phyloP scores from a whole-genome alignment of 176 grass and related monocot genomes.

The Typha latifolia region DNA sequence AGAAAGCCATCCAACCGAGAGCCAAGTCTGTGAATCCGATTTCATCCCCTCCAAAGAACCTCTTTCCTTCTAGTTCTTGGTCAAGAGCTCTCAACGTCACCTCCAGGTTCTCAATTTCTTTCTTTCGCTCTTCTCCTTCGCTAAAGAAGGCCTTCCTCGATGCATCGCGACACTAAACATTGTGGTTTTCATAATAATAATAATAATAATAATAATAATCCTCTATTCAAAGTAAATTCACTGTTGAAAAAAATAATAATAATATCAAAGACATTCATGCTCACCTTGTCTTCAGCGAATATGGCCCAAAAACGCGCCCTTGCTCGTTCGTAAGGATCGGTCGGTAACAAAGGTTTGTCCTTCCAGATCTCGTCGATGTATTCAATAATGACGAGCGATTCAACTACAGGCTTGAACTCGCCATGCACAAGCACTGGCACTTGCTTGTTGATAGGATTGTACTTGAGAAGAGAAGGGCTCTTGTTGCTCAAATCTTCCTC shows the following conservation, averaged over 20 bases:
- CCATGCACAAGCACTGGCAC: slow-evolving; percentile 9
- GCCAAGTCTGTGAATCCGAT: slow-evolving; percentile 35
- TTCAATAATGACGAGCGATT: slow-evolving; percentile 9
- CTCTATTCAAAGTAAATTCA: no score
- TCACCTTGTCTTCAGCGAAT: not conserved
- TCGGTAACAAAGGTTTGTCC: not conserved
- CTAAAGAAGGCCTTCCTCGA: slow-evolving; percentile 18
- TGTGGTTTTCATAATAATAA: not conserved
- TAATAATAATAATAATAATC: no score
- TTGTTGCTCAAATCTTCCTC: slow-evolving; percentile 12
- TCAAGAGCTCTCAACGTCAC: slow-evolving; percentile 22
- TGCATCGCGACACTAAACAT: slow-evolving; percentile 28
- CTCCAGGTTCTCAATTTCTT: slow-evolving; percentile 18
- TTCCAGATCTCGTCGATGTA: slow-evolving; percentile 13
- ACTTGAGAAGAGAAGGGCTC: not conserved
- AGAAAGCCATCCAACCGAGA: slow-evolving; percentile 7
- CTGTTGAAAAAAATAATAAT: no score
- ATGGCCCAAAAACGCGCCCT: slow-evolving; percentile 10
- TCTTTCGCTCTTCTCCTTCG: slow-evolving; percentile 25
- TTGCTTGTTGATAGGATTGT: slow-evolving; percentile 8
- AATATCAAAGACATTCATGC: not conserved
- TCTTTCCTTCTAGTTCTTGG: slow-evolving; percentile 26
- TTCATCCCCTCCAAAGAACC: slow-evolving; percentile 41
- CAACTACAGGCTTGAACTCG: not conserved
- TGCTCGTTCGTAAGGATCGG: not conserved